A percentile compares a stretch with the other conserved stretches of the same genome.
phyloP scores from a whole-genome alignment of 1,284 basidiomycete species.

The Naganishia sp. region DNA sequence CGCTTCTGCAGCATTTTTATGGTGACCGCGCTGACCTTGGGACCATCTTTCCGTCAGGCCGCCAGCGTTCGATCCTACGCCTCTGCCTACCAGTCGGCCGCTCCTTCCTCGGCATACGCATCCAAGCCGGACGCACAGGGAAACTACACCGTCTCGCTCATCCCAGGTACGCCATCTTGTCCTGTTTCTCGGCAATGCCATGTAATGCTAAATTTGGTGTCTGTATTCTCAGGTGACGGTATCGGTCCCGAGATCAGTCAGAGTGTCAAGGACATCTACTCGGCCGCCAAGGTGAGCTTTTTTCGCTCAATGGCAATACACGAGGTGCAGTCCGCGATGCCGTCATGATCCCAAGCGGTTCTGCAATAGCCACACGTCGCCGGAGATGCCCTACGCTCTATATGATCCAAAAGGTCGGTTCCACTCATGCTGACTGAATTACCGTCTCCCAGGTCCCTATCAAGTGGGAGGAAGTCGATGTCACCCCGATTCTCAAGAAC shows the following conservation, averaged over 20 bases:
- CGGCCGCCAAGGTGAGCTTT: conserved; percentile 64
- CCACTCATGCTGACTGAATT: neutral
- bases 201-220: conserved; percentile 1
- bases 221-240: conserved; percentile 54
- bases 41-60: conserved; percentile 18
- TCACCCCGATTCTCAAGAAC: conserved; percentile 87
- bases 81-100: conserved; percentile 50
- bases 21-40: conserved; percentile 6
- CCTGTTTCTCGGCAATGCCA: conserved; percentile 1
- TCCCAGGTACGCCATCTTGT: conserved; percentile 39
- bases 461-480: conserved; percentile 98
- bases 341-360: too few relatives aligned
- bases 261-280: conserved; percentile 92
- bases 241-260: conserved; percentile 99
- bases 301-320: conserved; percentile 54
- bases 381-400: too few relatives aligned
- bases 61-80: conserved; percentile 41
- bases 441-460: conserved; percentile 74
- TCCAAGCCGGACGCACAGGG: conserved; percentile 84
- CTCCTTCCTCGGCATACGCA: conserved; percentile 79
- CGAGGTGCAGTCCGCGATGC: neutral
- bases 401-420: too few relatives aligned
- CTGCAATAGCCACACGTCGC: too few relatives aligned
- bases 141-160: conserved; percentile 69
- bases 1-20: neutral